Base-by-base conservation (phyloP, 352 stramenopile species). In the Globisporangium okanoganense region DNA sequence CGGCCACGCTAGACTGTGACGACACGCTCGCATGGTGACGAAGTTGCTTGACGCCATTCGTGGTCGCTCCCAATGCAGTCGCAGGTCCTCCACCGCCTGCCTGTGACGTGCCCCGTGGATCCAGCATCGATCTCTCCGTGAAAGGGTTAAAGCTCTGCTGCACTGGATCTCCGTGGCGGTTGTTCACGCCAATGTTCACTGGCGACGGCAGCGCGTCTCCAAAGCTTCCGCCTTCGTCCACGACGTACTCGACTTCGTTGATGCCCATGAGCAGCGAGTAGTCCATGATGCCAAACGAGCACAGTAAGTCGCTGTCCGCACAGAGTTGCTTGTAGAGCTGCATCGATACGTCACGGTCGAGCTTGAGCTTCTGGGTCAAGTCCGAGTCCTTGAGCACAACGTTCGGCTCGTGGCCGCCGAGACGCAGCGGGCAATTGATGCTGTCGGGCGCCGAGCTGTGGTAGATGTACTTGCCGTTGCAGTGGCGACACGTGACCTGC, bases 211-310 rank as follows among this genome's bases (percentile, higher is more conserved):
- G 31, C 3, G 27, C 53, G 22, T 79, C 69, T 10, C 84, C 81
- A 12, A 69, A 70, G 2, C 58, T 79, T 12, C 61, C 64, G 5
- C 66, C 67, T 64, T 92, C 84, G 48, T 96, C 87, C 16, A 96
- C 87, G 3, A 90, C 75, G 57, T 94, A 96, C 64, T 94, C 85
- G 36, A 94, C 81, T 68, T 95, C 85, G 66, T 94, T 89, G 49
- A 97, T 81, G 2, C 87, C 88, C 79, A 97, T 91, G 20, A 97
- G 79, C 33, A 97, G 64, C 27, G 84, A 95, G 65, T 97, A 97
- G 64, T 97, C 90, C 90, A 97, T 97, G 61, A 97, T 97, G 20
- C 88, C 87, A 67, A 95, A 93, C 35, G 79, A 87, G 54, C 85
- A 92, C 5, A 97, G 67, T 27, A 95, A n/a, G 31, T 94, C 74